These are phyloP conservation scores for Cryptococcus jaspeensis DNA, from an alignment of 1,284 basidiomycete genomes.

Conservation along the genomic window DNA sequence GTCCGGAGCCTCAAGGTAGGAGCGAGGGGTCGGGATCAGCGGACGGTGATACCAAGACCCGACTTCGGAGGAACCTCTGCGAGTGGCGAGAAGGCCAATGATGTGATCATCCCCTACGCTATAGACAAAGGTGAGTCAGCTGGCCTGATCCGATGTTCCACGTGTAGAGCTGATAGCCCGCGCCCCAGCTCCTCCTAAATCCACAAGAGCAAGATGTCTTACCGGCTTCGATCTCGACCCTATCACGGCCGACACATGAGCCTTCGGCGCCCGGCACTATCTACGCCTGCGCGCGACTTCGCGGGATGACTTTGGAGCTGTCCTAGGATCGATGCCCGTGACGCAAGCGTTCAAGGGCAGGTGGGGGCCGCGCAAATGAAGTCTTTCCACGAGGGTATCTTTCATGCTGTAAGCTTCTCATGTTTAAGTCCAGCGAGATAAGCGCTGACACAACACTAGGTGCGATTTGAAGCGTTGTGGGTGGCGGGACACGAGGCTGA, in stretches of 20 bases:
- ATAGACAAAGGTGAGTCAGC: slow-evolving; percentile 46
- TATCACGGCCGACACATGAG: slow-evolving; percentile 28
- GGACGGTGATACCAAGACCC: slow-evolving; percentile 44
- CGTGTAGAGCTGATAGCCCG: slow-evolving; percentile 4
- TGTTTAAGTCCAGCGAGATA: background rate
- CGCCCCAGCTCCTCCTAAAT: slow-evolving; percentile 21
- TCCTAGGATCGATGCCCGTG: slow-evolving; percentile 15
- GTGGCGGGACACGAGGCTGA: slow-evolving; percentile 24
- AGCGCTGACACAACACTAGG: slow-evolving; percentile 19
- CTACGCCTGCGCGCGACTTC: slow-evolving; percentile 30
- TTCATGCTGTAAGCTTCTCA: slow-evolving; percentile 32
- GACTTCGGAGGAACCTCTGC: slow-evolving; percentile 28
- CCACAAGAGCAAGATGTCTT: slow-evolving; percentile 31
- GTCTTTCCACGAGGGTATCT: slow-evolving; percentile 49
- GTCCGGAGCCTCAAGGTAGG: slow-evolving; percentile 30
- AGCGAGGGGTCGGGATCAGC: slow-evolving; percentile 26
- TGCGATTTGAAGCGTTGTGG: slow-evolving; percentile 27
- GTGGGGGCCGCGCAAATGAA: slow-evolving; percentile 44
- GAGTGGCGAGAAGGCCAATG: slow-evolving; percentile 37
- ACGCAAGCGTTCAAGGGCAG: slow-evolving; percentile 18
- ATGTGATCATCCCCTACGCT: slow-evolving; percentile 50
- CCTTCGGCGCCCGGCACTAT: slow-evolving; percentile 36
- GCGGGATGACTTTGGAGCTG: slow-evolving; percentile 13
- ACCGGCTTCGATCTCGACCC: slow-evolving; percentile 48
- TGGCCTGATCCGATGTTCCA: too few relatives aligned